phyloP scores from a whole-genome alignment of 106 monocot species.

The Dendrobium catenatum region DNA sequence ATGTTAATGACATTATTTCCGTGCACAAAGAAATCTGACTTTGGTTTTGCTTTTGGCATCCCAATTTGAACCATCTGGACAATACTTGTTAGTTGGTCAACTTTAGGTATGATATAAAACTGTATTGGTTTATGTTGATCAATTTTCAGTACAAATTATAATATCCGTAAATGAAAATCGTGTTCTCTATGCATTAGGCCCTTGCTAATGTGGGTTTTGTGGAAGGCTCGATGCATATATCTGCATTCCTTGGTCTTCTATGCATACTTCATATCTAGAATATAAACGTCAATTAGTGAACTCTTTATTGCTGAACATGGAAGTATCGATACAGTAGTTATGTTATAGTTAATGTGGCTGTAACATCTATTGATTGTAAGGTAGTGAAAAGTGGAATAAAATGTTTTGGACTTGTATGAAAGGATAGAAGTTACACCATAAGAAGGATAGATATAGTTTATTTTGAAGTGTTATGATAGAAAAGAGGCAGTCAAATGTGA shows the following conservation, averaged over 20 bases:
- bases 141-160: neutral
- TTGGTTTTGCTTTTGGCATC: neutral
- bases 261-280: neutral
- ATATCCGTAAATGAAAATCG: neutral
- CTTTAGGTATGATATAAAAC: neutral
- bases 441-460: no score
- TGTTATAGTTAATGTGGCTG: no score
- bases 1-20: neutral
- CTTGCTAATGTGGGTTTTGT: neutral
- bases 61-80: neutral
- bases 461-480: no score
- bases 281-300: neutral
- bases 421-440: no score
- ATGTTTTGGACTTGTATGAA: no score
- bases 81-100: neutral
- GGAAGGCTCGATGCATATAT: neutral
- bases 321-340: no score
- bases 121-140: neutral
- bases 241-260: neutral
- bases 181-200: neutral
- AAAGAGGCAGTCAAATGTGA: no score
- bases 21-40: neutral
- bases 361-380: no score
- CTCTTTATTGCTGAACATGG: no score
- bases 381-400: no score